A percentile compares a stretch with the other conserved stretches of the same genome.
These are phyloP conservation scores for Sugiyamaella castrensis DNA, from an alignment of 1,139 yeast species.

Conservation along the genomic window DNA sequence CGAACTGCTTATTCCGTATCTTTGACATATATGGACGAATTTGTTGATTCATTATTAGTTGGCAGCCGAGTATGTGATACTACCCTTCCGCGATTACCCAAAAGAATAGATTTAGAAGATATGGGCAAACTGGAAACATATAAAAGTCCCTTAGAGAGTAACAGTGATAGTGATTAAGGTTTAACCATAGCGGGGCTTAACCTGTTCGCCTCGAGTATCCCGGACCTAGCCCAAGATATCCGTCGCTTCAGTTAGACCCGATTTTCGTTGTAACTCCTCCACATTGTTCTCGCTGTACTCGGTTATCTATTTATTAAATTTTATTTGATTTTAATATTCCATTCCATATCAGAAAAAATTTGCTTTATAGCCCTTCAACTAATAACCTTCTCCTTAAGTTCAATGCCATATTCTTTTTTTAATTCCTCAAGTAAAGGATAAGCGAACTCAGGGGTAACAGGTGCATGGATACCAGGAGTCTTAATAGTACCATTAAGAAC, in stretches of 20 bases:
- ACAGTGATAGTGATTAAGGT: slow-evolving; percentile 15
- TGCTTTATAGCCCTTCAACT: slow-evolving; percentile 14
- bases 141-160: slow-evolving; percentile 34
- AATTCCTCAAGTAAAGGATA: slow-evolving; percentile 87
- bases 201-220: neutral
- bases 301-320: slow-evolving; percentile 4
- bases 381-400: slow-evolving; percentile 73
- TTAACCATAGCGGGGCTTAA: too few relatives aligned
- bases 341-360: neutral
- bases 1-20: slow-evolving; percentile 35
- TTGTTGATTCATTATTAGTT: slow-evolving; percentile 51
- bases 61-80: slow-evolving; percentile 56
- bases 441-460: slow-evolving; percentile 85
- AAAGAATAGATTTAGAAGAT: slow-evolving; percentile 42
- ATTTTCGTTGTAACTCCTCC: neutral
- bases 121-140: slow-evolving; percentile 40
- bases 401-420: slow-evolving; percentile 86
- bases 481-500: slow-evolving; percentile 79
- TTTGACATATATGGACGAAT: slow-evolving; percentile 54
- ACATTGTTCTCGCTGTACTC: neutral
- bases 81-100: slow-evolving; percentile 57
- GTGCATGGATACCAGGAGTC: slow-evolving; percentile 85
- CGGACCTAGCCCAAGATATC: neutral
- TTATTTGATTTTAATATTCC: slow-evolving; percentile 1
- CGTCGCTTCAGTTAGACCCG: neutral